Evolutionary conservation across 306 rosid species (phyloP), one percentile per base, ranked within the genome.

Genomic region (Cucumis melo): DNA sequence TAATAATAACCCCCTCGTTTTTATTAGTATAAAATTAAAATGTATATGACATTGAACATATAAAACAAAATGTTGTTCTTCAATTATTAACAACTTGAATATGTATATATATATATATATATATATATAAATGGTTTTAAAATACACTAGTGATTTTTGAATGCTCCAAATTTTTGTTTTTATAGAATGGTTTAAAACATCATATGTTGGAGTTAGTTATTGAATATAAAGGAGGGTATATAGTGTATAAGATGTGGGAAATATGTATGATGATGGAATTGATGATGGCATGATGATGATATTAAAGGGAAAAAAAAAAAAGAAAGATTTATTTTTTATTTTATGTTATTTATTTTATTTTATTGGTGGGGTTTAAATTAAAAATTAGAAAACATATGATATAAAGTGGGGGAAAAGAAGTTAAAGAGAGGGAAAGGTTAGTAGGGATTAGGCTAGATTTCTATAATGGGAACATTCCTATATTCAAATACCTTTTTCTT

Each of bases 241-340:
- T 5, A 10, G 24, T 66, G 8, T 5, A 7, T 64, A 48, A 7
- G 50, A 24, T 61, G 21, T 20, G 62, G 59, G 32, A 57, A 57
- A 57, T 57, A 57, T 6, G 75, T 44, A 24, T 68, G 56, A 7
- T 68, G 75, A 68, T 68, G 75, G 34, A 44, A 68, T 42, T 68
- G 74, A 68, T 68, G 74, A 68, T 68, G 74, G 56, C 55, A 68
- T 68, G 74, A 42, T 68, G 74, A 68, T 68, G 75, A 68, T 12
- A 68, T 68, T 20, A 44, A 68, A 68, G n/a, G n/a, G 53, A 19
- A 0, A 2, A 38, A 64, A 32, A 39, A 4, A 51, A 6, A 5
- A 20, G 19, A n/a, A 3, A 21, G 29, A 21, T 23, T 2, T 56
- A 0, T 8, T 15, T 50, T 48, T 48, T 0, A 3, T 27, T 27